phyloP scores from a whole-genome alignment of 164 flowering plant genomes.

The Warburgia ugandensis region DNA sequence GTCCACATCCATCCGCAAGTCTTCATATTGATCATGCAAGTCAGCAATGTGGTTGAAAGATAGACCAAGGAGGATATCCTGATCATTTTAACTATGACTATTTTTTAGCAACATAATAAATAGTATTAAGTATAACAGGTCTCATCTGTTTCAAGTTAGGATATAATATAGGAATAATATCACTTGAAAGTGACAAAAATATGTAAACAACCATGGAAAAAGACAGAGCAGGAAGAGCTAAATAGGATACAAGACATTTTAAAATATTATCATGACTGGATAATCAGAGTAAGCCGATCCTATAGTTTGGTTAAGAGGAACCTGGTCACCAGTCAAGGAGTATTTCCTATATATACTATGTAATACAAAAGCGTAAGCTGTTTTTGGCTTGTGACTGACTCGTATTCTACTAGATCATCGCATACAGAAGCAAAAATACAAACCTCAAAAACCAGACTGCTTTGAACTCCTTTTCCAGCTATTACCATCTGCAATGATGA shows the following conservation, averaged over 20 bases:
- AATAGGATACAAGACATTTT: neutral
- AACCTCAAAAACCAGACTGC: constrained; percentile 3
- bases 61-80: constrained; percentile 8
- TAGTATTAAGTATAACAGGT: neutral
- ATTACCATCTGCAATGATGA: neutral
- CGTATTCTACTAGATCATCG: neutral
- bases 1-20: constrained; percentile 12
- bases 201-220: neutral
- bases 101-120: neutral
- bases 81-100: neutral
- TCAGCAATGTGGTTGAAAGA: neutral
- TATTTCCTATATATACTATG: too few species aligned
- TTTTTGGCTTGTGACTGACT: too few species aligned
- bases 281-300: too few species aligned
- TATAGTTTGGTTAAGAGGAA: too few species aligned
- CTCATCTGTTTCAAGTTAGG: neutral
- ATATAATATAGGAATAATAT: neutral
- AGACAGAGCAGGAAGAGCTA: neutral
- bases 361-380: too few species aligned
- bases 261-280: neutral
- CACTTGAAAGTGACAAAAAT: neutral
- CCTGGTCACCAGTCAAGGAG: too few species aligned
- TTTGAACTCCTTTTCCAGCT: neutral
- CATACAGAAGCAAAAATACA: neutral
- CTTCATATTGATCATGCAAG: constrained; percentile 6